Evolutionary conservation across 1,139 yeast species (phyloP).

Genomic region (Keqinozyma sinolaborantium): DNA sequence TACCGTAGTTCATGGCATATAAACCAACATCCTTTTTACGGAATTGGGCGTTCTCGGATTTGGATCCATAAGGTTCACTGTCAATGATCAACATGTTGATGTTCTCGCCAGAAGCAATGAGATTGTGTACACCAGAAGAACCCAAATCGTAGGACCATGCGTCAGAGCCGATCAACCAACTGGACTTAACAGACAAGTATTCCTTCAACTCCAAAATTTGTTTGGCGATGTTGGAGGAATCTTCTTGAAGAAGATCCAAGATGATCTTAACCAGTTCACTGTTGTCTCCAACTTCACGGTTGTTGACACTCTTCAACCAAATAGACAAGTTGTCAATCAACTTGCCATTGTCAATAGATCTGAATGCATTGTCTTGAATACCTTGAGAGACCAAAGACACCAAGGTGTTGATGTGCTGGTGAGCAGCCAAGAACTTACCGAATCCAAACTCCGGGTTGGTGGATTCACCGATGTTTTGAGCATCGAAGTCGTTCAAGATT

Average conservation of each 20-base stretch:
- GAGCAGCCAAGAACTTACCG: conserved; percentile 65
- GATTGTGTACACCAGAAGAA: conserved; percentile 85
- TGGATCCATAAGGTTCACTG: conserved; percentile 73
- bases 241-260: conserved; percentile 40
- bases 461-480: conserved; percentile 39
- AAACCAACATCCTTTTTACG: conserved; percentile 93
- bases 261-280: conserved; percentile 30
- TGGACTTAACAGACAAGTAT: conserved; percentile 43
- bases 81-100: conserved; percentile 85
- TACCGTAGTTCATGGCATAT: conserved; percentile 92
- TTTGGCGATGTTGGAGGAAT: conserved; percentile 34
- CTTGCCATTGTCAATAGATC: conserved; percentile 40
- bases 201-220: conserved; percentile 44
- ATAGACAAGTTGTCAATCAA: conserved; percentile 60
- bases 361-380: conserved; percentile 47
- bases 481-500: conserved; percentile 51
- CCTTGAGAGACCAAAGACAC: conserved; percentile 46
- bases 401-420: conserved; percentile 49
- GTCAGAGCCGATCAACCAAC: conserved; percentile 93
- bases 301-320: conserved; percentile 56
- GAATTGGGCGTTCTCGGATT: conserved; percentile 21
- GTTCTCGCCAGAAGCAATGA: conserved; percentile 71
- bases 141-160: conserved; percentile 96
- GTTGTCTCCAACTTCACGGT: conserved; percentile 22
- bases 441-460: conserved; percentile 82